Base-by-base conservation (phyloP, 169 alveolate genomes). In the Cryptosporidium baileyi region DNA sequence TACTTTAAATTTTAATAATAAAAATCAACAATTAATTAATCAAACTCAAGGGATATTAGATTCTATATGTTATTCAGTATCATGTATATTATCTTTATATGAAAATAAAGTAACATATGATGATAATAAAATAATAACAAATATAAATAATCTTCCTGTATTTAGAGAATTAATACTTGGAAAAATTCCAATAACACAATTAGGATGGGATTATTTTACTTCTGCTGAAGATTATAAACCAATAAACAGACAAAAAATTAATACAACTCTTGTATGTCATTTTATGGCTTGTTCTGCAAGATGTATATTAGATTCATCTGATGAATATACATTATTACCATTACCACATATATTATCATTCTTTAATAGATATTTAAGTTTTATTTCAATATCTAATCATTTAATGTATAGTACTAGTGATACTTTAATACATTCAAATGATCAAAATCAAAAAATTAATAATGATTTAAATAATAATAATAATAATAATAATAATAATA, bases 211-310 rank as follows among this genome's bases (percentile, higher is more conserved):
- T 13, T 34, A 74, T 67, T 74, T 74, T 32, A 74, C 85, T 17
- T 74, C 85, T 19, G 85, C 85, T 6, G 85, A 74, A 36, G 85
- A 74, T 34, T 74, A 74, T n/a, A 74, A 74, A 26, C 85, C 85
- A 15, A 57, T 57, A 4, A 74, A 74, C 41, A 74, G 85, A 74
- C 85, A 74, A 74, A 51, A 57, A 17, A 81, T 82, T 24, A 89
- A 89, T 40, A 89, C 91, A 8, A 67, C 92, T 1, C 45, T 89
- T 30, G 79, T 89, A n/a, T 60, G 89, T 32, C 92, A 89, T 26
- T 89, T 88, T 52, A 88, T 89, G 89, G 92, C 92, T 7, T 89
- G 91, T 26, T 74, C 85, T 36, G 85, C 85, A 54, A 51, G 67
- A 19, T 74, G 74, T 28, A 74, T 74, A 5, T 41, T 74, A 45